These are phyloP conservation scores for Telopea speciosissima DNA, from an alignment of 177 flowering plant species.

Conservation along the genomic window DNA sequence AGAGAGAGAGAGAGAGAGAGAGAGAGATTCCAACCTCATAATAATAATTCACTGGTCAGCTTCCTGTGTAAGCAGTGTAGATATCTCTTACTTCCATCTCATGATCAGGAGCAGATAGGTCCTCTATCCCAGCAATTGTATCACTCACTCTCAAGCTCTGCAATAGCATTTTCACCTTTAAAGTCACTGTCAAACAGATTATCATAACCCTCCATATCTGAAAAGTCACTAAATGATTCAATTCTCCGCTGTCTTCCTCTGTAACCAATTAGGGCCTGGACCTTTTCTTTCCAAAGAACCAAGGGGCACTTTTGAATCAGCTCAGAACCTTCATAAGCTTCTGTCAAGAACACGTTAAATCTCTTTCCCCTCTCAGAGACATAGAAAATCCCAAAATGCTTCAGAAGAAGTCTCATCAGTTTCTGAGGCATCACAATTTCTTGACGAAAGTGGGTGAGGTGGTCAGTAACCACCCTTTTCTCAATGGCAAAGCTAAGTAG, in stretches of 20 bases:
- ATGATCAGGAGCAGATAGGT: constrained; percentile 22
- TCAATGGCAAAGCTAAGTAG: constrained; percentile 81
- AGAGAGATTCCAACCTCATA: constrained; percentile 3
- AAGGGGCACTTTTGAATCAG: constrained; percentile 72
- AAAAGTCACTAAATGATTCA: constrained; percentile 43
- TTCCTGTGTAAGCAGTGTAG: constrained; percentile 32
- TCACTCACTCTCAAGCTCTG: constrained; percentile 26
- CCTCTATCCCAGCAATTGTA: constrained; percentile 26
- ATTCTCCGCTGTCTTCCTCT: constrained; percentile 55
- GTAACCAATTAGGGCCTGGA: constrained; percentile 50
- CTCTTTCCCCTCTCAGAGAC: constrained; percentile 94
- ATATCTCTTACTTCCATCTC: constrained; percentile 62
- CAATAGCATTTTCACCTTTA: constrained; percentile 23
- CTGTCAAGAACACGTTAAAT: constrained; percentile 72
- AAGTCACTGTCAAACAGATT: constrained; percentile 31
- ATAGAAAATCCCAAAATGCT: constrained; percentile 88
- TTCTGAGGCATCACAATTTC: constrained; percentile 94
- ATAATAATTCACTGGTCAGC: background rate
- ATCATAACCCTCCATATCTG: constrained; percentile 44
- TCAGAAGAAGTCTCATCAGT: constrained; percentile 80
- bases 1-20: too few relatives aligned
- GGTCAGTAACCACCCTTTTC: constrained; percentile 84
- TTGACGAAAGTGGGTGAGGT: constrained; percentile 72
- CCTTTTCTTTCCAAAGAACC: constrained; percentile 86
- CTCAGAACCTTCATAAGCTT: constrained; percentile 77